These are phyloP conservation scores for Malus hybrid DNA, from an alignment of 331 rosid genomes.

Conservation along the genomic window DNA sequence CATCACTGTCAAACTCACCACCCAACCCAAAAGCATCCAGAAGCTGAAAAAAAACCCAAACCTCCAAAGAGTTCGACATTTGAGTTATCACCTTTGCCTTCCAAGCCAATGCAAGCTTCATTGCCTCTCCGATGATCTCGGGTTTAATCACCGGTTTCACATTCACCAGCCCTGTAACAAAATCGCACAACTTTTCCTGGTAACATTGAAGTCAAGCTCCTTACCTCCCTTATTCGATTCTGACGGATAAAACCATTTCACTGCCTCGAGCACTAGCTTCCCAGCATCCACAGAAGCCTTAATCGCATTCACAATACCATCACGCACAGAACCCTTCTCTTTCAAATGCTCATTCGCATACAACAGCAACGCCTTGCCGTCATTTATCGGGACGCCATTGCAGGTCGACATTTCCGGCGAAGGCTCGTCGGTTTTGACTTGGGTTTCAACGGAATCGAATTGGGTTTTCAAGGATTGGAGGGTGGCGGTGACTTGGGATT, in stretches of 20 bases:
- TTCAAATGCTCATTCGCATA: conserved; percentile 11
- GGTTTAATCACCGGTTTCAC: conserved; percentile 8
- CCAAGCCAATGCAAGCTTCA: conserved; percentile 22
- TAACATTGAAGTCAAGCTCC: conserved; percentile 1
- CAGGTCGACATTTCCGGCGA: background rate
- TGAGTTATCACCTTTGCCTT: conserved; percentile 14
- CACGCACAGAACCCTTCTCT: conserved; percentile 17
- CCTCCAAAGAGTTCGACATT: conserved; percentile 11
- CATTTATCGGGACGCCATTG: conserved; percentile 8
- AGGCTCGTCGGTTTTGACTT: background rate
- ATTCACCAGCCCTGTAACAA: conserved; percentile 28
- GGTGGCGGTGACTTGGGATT: conserved; percentile 1
- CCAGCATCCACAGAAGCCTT: conserved; percentile 11
- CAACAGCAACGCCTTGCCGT: conserved; percentile 18
- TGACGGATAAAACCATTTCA: conserved; percentile 13
- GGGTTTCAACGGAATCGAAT: background rate
- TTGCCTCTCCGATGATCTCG: conserved; percentile 16
- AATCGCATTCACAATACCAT: background rate
- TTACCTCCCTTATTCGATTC: background rate
- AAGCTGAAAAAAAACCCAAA: conserved; percentile 24
- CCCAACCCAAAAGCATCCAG: conserved; percentile 24
- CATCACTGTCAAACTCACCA: conserved; percentile 21
- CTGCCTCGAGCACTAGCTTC: conserved; percentile 29
- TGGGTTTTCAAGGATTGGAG: background rate
- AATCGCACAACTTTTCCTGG: conserved; percentile 26